These are phyloP conservation scores for Gaeumannomyces tritici DNA, from an alignment of 2,329 filamentous ascomycete genomes.

Conservation along the genomic window DNA sequence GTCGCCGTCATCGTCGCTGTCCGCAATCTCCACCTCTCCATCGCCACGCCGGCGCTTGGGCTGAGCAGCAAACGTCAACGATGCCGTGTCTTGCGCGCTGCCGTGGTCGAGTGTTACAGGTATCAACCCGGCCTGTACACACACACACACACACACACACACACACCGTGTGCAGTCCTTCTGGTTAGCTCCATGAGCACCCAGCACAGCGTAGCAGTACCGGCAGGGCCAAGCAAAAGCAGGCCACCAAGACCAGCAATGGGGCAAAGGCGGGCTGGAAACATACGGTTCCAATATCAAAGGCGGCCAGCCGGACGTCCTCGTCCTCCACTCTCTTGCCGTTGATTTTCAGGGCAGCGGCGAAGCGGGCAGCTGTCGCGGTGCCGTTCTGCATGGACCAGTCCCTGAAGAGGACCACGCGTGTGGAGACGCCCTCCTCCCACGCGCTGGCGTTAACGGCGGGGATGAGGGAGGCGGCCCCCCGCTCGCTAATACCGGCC, in stretches of 20 bases:
- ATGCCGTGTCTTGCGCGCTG: neutral
- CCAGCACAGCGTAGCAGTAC: neutral
- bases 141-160: too few relatives aligned
- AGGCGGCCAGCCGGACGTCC: conserved; percentile 36
- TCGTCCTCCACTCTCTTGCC: conserved; percentile 34
- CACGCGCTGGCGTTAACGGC: conserved; percentile 68
- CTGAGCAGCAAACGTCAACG: conserved; percentile 15
- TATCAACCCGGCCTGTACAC: conserved; percentile 30
- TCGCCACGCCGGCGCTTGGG: conserved; percentile 57
- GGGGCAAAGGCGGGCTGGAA: neutral
- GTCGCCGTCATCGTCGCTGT: conserved; percentile 50
- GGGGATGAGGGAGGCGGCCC: conserved; percentile 58
- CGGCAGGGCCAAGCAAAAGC: neutral
- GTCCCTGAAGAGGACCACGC: conserved; percentile 72
- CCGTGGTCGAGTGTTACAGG: conserved; percentile 16
- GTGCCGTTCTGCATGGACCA: conserved; percentile 45
- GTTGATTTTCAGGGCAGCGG: conserved; percentile 55
- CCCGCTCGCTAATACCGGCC: conserved; percentile 32
- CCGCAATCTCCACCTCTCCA: conserved; percentile 43
- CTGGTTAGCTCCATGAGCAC: neutral
- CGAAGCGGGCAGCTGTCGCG: conserved; percentile 44
- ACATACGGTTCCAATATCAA: conserved; percentile 37
- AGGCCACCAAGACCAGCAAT: neutral
- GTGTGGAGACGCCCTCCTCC: conserved; percentile 67
- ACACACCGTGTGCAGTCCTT: neutral